Evolutionary conservation across 192 early-diverging fungal genomes (phyloP), one percentile per base, ranked within the genome.

Genomic region (Coemansia sp.): DNA sequence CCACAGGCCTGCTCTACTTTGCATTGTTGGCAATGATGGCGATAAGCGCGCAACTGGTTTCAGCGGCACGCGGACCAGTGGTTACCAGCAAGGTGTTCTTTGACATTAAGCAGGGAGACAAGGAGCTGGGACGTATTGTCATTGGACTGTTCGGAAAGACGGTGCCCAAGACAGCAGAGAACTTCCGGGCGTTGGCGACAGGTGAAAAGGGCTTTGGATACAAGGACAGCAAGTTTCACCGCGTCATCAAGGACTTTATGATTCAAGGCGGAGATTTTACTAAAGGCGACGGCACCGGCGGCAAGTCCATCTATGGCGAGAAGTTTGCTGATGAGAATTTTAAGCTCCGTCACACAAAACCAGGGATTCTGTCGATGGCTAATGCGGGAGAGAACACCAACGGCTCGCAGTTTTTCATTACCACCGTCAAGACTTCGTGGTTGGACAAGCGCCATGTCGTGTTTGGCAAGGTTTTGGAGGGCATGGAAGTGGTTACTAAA

Each of bases 81-180:
- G 83, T 92, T 17, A 90, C 90, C 58, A 81, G 82, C 84, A 88
- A 86, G 71, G 95, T 98, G 29, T 95, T 78, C 78, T 92, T 98
- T 74, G 93, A 96, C 68, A 88, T 98, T 46, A 78, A 85, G 70
- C 90, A 93, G 64, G 93, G 89, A 61, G 86, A 87, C 83, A 68
- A 89, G 66, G 61, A 83, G 53, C 80, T 91, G n/a, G 91, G 82
- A 14, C 70, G 73, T 55, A 68, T 84, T 39, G 74, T 71, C 11
- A 79, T 84, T 32, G 82, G 73, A 5, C 73, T 84, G 32, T 95
- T 94, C 74, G 89, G 87, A 57, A 92, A 98, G 77, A 90, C 91
- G 24, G 90, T 92, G 20, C 96, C 96, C 72, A 90, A 91, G 85
- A 97, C 95, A 14, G 89, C 92, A 19, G 93, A 95, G 81, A 98